Base-by-base conservation (phyloP, 192 early-diverging fungal genomes). In the Entomortierella chlamydospora region DNA sequence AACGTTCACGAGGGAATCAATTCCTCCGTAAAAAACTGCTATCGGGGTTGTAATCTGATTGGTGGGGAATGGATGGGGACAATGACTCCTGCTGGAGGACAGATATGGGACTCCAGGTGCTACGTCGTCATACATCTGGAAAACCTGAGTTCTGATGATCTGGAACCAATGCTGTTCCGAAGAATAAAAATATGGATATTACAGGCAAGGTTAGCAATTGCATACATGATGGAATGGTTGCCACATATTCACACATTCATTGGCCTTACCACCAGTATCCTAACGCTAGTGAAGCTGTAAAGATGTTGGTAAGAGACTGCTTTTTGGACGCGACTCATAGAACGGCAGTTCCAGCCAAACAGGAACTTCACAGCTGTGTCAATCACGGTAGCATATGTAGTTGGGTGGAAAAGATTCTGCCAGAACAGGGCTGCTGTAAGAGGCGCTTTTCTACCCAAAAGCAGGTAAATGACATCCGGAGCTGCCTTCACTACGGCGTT, bases 121-220 rank as follows among this genome's bases (percentile, higher is more conserved):
- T 9, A 89, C 84, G 26, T 98, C 96, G 67, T 98, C 95, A 66
- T 95, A 98, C 95, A 96, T 96, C 67, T 97, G 95, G 47, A 98
- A 92, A 28, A 85, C 85, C 12, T 90, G 90, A 23, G 91, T 90
- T 23, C 94, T 83, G 49, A 98, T 96, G 63, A 98, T 98, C 84
- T 98, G 96, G 84, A 98, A 96, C 95, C 95, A 96, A 72, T 96
- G 96, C 86, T 89, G n/a, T n/a, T 42, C 10, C 2, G 30, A 33
- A 26, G n/a, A 29, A 57, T 15, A 13, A 45, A 39, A 28, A 56
- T 4, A 29, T 17, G 26, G 29, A 15, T 29, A 4, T 58, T 41
- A 20, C n/a, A n/a, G n/a, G n/a, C n/a, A n/a, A n/a, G n/a, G n/a
- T n/a, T n/a, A n/a, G n/a, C n/a, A n/a, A n/a, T n/a, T n/a, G n/a